A percentile compares a stretch with the other conserved stretches of the same genome.
These are phyloP conservation scores for Auricularia auricula-judae DNA, from an alignment of 768 basidiomycete genomes.

Conservation along the genomic window DNA sequence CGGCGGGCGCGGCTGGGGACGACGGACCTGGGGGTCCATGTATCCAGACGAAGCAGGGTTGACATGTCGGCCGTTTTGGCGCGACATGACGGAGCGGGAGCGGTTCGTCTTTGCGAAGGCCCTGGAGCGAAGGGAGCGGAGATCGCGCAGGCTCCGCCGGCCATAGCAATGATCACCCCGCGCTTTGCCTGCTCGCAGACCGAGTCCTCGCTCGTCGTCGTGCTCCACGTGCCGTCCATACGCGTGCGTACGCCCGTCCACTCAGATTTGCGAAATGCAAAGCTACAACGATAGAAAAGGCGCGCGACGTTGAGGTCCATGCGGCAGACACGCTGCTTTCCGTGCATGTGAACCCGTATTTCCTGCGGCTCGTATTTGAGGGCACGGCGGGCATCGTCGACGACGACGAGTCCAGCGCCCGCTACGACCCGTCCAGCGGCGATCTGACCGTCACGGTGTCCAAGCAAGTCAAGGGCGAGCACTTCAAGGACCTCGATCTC, in stretches of 20 bases:
- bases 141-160: neutral
- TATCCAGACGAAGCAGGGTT: neutral
- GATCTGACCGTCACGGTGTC: constrained; percentile 62
- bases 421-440: constrained; percentile 72
- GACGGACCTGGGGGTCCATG: constrained; percentile 19
- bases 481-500: constrained; percentile 69
- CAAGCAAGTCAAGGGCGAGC: constrained; percentile 54
- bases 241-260: constrained; percentile 24
- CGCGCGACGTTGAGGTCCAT: constrained; percentile 70
- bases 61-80: neutral
- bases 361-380: constrained; percentile 69
- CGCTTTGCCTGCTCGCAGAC: constrained; percentile 62
- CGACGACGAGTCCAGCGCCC: constrained; percentile 54
- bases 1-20: neutral
- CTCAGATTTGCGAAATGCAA: constrained; percentile 5
- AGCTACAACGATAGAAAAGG: constrained; percentile 33
- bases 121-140: neutral
- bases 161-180: constrained; percentile 57
- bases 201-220: constrained; percentile 39
- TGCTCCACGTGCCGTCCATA: constrained; percentile 61
- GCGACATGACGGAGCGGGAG: neutral
- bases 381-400: constrained; percentile 41
- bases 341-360: constrained; percentile 76
- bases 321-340: constrained; percentile 53
- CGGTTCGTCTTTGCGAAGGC: neutral